Percentiles rank a stretch among this genome's conserved stretches.
phyloP scores from a whole-genome alignment of 2,329 filamentous ascomycete species.

The Paraphaeosphaeria sporulosa region DNA sequence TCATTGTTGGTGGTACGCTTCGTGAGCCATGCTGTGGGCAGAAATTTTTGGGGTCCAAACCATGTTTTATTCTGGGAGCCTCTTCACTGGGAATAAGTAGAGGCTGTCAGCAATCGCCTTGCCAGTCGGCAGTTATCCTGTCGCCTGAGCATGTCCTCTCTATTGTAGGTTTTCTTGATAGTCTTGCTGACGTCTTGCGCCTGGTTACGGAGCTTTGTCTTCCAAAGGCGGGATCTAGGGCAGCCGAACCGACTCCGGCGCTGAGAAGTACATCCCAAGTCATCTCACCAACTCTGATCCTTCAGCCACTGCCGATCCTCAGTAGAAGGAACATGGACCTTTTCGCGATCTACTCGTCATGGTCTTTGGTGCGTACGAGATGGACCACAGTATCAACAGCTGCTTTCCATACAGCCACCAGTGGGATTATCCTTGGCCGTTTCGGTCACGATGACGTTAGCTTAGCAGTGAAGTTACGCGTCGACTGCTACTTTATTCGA shows the following conservation, averaged over 20 bases:
- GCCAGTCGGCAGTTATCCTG: background rate
- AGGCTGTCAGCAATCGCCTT: slow-evolving; percentile 11
- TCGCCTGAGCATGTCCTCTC: background rate
- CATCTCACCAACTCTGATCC: slow-evolving; percentile 14
- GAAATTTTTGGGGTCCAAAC: background rate
- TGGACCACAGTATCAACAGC: background rate
- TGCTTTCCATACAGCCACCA: background rate
- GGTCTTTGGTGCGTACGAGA: slow-evolving; percentile 11
- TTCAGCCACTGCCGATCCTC: slow-evolving; percentile 19
- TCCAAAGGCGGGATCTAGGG: background rate
- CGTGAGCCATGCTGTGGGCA: background rate
- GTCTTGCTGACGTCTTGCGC: background rate
- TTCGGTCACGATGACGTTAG: background rate
- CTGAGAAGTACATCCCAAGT: slow-evolving; percentile 10
- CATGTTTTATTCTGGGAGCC: background rate
- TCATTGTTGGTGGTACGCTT: background rate
- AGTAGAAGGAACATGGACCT: slow-evolving; percentile 12
- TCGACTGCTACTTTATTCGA: background rate
- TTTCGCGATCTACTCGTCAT: slow-evolving; percentile 16
- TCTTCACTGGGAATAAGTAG: background rate
- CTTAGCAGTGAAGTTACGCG: background rate
- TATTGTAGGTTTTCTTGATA: background rate
- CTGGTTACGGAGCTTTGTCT: background rate
- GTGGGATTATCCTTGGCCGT: background rate
- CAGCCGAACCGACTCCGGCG: slow-evolving; percentile 7